Conservation (phyloP, 352 stramenopile genomes). For the Phytophthora palmivora region DNA sequence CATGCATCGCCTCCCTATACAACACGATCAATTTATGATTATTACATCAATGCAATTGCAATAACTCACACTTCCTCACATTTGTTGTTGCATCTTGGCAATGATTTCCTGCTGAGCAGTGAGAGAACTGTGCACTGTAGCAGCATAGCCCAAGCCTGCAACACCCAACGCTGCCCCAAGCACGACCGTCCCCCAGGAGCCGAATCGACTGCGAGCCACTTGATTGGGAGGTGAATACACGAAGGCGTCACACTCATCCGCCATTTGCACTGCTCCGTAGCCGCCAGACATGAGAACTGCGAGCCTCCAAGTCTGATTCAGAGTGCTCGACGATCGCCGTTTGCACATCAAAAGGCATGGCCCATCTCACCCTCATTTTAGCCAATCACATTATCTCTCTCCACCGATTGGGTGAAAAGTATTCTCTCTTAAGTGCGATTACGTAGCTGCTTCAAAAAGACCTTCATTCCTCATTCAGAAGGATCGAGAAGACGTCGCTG, state of each 20-base stretch:
- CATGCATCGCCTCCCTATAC: too few species aligned
- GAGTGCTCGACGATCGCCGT: constrained; percentile 13
- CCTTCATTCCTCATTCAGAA: constrained; percentile 17
- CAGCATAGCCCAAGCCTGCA: constrained; percentile 15
- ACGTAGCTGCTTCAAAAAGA: constrained; percentile 15
- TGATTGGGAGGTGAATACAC: not conserved
- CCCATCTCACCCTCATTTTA: constrained; percentile 16
- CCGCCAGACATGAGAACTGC: constrained; percentile 9
- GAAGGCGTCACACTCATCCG: constrained; percentile 16
- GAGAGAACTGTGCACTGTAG: constrained; percentile 23
- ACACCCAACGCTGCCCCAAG: constrained; percentile 7
- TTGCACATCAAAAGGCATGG: constrained; percentile 23
- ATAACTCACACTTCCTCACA: constrained; percentile 6
- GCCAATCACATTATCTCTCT: not conserved
- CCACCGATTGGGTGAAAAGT: not conserved
- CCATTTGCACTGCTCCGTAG: constrained; percentile 23
- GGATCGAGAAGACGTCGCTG: constrained; percentile 34
- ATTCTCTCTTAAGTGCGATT: constrained; percentile 5
- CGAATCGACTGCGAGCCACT: constrained; percentile 1
- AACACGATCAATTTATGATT: too few species aligned
- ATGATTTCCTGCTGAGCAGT: constrained; percentile 18
- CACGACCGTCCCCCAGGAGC: constrained; percentile 5
- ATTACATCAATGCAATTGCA: not conserved
- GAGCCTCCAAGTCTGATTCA: constrained; percentile 5
- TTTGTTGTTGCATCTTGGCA: constrained; percentile 22